Conservation (phyloP, 192 early-diverging fungal species). For the Spinellus fusiger region DNA sequence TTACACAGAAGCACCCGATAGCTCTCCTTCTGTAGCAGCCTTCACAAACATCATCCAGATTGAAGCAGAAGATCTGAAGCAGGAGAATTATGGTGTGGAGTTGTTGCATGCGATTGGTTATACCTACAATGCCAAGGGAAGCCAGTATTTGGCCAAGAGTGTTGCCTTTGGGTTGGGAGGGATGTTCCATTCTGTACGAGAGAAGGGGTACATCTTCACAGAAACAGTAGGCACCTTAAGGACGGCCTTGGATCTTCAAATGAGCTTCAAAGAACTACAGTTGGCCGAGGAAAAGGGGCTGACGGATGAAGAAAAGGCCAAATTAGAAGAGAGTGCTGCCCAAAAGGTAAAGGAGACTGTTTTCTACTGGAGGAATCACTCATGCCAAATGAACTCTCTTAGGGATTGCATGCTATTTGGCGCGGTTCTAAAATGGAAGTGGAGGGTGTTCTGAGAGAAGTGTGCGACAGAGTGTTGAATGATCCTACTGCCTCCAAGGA, state of each 20-base stretch:
- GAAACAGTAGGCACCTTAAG: conserved; percentile 90
- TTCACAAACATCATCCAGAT: conserved; percentile 52
- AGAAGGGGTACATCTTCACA: conserved; percentile 87
- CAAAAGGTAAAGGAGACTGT: conserved; percentile 33
- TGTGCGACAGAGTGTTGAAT: conserved; percentile 79
- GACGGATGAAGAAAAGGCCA: conserved; percentile 57
- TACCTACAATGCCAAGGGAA: conserved; percentile 84
- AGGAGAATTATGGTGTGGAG: conserved; percentile 89
- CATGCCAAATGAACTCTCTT: conserved; percentile 12
- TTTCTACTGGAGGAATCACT: background rate
- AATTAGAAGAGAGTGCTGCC: conserved; percentile 64
- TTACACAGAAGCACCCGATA: conserved; percentile 51
- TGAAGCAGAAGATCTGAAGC: conserved; percentile 85
- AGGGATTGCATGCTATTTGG: conserved; percentile 91
- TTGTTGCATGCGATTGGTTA: conserved; percentile 90
- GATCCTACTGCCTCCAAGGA: conserved; percentile 58
- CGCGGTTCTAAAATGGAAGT: conserved; percentile 92
- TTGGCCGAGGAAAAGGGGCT: conserved; percentile 84
- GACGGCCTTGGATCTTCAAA: conserved; percentile 90
- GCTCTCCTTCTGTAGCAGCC: too few species aligned
- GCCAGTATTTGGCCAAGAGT: conserved; percentile 68
- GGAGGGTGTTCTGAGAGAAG: conserved; percentile 85
- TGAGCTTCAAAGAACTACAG: conserved; percentile 82
- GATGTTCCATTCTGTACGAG: conserved; percentile 66
- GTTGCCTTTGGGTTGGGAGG: conserved; percentile 69